Percentiles rank a stretch among this genome's conserved stretches.
phyloP scores from a whole-genome alignment of 2,329 filamentous ascomycete genomes.

The Sclerotinia spermophila region DNA sequence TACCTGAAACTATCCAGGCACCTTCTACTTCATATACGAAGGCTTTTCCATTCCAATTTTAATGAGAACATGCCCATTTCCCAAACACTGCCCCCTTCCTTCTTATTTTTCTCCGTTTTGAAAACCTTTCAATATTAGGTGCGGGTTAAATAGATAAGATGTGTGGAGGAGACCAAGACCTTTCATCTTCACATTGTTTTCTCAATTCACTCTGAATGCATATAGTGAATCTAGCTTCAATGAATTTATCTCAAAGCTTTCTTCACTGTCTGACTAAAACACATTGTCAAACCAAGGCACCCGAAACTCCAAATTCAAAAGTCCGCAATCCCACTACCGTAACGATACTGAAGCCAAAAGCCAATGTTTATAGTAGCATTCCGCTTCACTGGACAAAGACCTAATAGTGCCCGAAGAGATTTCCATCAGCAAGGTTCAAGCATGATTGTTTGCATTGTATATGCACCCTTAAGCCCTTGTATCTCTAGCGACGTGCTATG shows the following conservation, averaged over 20 bases:
- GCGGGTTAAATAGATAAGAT: too few relatives aligned
- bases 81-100: too few relatives aligned
- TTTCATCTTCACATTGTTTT: accelerated
- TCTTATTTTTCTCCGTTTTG: not conserved
- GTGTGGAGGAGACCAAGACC: too few relatives aligned
- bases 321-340: not conserved
- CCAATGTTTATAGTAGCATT: not conserved
- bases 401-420: too few relatives aligned
- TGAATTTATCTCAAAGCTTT: not conserved
- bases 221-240: not conserved
- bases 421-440: not conserved
- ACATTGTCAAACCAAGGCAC: not conserved
- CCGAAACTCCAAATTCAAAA: not conserved
- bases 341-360: not conserved
- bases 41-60: not conserved
- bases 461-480: not conserved
- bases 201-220: not conserved
- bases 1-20: not conserved
- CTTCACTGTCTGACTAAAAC: not conserved
- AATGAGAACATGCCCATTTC: not conserved
- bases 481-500: not conserved
- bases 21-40: too few relatives aligned
- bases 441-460: not conserved
- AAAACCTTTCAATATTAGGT: not conserved
- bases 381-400: not conserved